phyloP scores from a whole-genome alignment of 2,329 filamentous ascomycete species.

The Colletotrichum sp. region DNA sequence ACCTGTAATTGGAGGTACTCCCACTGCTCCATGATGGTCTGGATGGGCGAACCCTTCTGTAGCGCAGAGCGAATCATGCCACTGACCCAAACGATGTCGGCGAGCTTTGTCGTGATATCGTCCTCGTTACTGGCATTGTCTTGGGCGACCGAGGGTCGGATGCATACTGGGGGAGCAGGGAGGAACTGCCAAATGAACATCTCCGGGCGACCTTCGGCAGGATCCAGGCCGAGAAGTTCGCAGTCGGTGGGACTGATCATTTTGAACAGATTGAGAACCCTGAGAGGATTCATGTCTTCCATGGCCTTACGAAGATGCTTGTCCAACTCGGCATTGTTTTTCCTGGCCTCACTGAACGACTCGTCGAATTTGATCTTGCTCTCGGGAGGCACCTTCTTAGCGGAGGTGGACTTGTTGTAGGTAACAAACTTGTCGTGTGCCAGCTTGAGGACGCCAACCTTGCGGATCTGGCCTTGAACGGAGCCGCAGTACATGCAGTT shows the following conservation, averaged over 20 bases:
- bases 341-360: slow-evolving; percentile 82
- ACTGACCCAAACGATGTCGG: slow-evolving; percentile 93
- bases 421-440: slow-evolving; percentile 90
- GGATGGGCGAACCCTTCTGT: slow-evolving; percentile 81
- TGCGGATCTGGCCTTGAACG: slow-evolving; percentile 90
- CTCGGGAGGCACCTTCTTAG: slow-evolving; percentile 81
- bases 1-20: slow-evolving; percentile 95
- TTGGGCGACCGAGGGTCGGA: slow-evolving; percentile 91
- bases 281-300: slow-evolving; percentile 90
- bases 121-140: slow-evolving; percentile 95
- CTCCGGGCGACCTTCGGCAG: slow-evolving; percentile 85
- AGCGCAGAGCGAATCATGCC: slow-evolving; percentile 84
- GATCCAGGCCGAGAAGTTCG: slow-evolving; percentile 88
- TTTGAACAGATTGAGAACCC: slow-evolving; percentile 90
- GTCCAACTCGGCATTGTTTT: slow-evolving; percentile 81
- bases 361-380: slow-evolving; percentile 86
- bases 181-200: slow-evolving; percentile 99
- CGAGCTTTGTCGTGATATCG: slow-evolving; percentile 95
- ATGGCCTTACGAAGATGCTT: slow-evolving; percentile 91
- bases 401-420: slow-evolving; percentile 87
- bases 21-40: slow-evolving; percentile 97
- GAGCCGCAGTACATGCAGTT: slow-evolving; percentile 80
- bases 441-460: slow-evolving; percentile 90
- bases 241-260: slow-evolving; percentile 85
- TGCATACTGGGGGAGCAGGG: slow-evolving; percentile 91